These are phyloP conservation scores for Allomyces macrogynus DNA, from an alignment of 192 early-diverging fungal species.

Conservation along the genomic window DNA sequence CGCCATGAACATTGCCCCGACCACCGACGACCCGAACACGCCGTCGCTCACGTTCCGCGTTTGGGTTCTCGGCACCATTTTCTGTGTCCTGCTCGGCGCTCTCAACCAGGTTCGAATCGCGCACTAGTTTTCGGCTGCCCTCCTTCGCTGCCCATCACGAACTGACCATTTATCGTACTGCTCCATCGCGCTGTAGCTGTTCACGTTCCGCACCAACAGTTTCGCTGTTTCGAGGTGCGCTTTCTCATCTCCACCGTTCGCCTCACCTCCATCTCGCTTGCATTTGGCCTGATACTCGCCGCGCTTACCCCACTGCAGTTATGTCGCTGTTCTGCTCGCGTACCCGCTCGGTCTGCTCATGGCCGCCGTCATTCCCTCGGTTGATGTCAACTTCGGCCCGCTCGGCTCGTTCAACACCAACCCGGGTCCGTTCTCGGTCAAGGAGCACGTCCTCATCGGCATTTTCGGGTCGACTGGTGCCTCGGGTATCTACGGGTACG, in stretches of 20 bases:
- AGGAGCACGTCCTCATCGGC: slow-evolving; percentile 70
- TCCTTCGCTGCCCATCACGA: too few relatives aligned
- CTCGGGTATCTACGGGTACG: slow-evolving; percentile 34
- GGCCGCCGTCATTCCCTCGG: slow-evolving; percentile 32
- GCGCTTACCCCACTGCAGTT: neutral
- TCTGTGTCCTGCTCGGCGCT: slow-evolving; percentile 12
- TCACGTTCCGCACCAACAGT: too few relatives aligned
- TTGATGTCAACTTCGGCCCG: slow-evolving; percentile 11
- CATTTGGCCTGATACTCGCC: too few relatives aligned
- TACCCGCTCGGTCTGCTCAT: slow-evolving; percentile 53
- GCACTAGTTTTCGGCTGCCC: too few relatives aligned
- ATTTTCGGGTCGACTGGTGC: slow-evolving; percentile 51
- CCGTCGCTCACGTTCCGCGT: slow-evolving; percentile 53
- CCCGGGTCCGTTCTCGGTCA: slow-evolving; percentile 70
- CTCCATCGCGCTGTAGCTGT: too few relatives aligned
- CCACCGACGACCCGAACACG: slow-evolving; percentile 41
- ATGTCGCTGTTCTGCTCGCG: slow-evolving; percentile 40
- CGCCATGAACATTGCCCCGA: slow-evolving; percentile 17
- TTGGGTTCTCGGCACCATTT: slow-evolving; percentile 48
- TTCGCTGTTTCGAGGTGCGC: too few relatives aligned
- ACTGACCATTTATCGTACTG: too few relatives aligned
- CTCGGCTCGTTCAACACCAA: slow-evolving; percentile 39
- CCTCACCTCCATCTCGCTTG: too few relatives aligned
- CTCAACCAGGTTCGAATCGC: too few relatives aligned
- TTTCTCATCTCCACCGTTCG: too few relatives aligned